Conservation (phyloP, 306 rosid genomes). For the Vicia faba region DNA sequence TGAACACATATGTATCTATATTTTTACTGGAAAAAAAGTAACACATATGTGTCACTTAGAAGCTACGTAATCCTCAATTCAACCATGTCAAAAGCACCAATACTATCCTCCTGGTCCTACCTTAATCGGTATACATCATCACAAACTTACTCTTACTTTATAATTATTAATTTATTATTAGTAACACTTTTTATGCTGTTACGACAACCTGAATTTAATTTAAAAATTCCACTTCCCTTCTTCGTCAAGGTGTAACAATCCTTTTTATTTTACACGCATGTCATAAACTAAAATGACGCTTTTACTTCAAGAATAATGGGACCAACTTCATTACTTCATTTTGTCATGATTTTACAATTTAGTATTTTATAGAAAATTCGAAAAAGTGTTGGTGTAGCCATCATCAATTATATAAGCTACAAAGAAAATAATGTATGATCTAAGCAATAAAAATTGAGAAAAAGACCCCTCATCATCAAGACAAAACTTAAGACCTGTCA, state of each 20-base stretch:
- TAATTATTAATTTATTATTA: constrained; percentile 27
- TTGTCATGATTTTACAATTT: constrained; percentile 40
- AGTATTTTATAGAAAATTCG: constrained; percentile 3
- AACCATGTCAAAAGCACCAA: constrained; percentile 50
- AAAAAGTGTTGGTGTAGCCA: constrained; percentile 8
- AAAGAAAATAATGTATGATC: constrained; percentile 37
- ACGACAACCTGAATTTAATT: constrained; percentile 30
- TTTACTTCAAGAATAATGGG: constrained; percentile 47
- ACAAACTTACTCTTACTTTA: constrained; percentile 18
- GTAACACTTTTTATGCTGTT: constrained; percentile 16
- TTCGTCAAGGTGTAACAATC: constrained; percentile 23
- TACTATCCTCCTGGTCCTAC: constrained; percentile 37
- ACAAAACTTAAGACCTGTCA: constrained; percentile 38
- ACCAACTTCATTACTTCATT: constrained; percentile 39
- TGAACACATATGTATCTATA: too few species aligned
- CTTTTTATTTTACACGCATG: constrained; percentile 36
- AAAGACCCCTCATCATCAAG: constrained; percentile 42
- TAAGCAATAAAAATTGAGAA: constrained; percentile 55
- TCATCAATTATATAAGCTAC: constrained; percentile 40
- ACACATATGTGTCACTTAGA: constrained; percentile 9
- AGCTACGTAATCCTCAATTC: constrained; percentile 40
- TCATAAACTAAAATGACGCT: constrained; percentile 36
- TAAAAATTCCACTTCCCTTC: constrained; percentile 31
- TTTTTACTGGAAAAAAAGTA: too few species aligned
- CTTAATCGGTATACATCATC: constrained; percentile 12